phyloP scores from a whole-genome alignment of 2,329 filamentous ascomycete species.

The Hypoxylon sp. region DNA sequence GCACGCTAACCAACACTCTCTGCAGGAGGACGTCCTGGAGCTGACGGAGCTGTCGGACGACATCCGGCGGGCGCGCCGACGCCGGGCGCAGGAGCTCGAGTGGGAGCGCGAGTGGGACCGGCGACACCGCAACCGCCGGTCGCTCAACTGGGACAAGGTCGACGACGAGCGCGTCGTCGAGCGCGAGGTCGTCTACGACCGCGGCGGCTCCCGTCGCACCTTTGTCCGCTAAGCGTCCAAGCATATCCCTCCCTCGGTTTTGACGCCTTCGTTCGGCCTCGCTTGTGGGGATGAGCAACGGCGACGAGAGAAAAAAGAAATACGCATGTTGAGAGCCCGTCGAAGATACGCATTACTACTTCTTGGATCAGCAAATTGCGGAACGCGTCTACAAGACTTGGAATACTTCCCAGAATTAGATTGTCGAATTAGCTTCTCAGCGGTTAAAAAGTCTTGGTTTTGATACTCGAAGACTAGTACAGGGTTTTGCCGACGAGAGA shows the following conservation, averaged over 20 bases:
- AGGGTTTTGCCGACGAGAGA: not conserved
- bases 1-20: conserved; percentile 46
- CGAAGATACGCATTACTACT: too few relatives aligned
- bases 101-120: conserved; percentile 66
- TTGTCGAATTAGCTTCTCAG: too few relatives aligned
- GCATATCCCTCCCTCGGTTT: not conserved
- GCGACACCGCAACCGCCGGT: conserved; percentile 48
- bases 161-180: conserved; percentile 73
- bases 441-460: not conserved
- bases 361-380: not conserved
- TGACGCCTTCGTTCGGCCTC: not conserved
- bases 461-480: not conserved
- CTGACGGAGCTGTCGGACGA: conserved; percentile 84
- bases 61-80: conserved; percentile 71
- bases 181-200: conserved; percentile 72
- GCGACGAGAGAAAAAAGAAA: not conserved
- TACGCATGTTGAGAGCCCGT: not conserved
- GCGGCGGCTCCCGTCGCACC: conserved; percentile 39
- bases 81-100: conserved; percentile 61
- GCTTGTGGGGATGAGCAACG: not conserved
- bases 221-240: conserved; percentile 39
- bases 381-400: too few relatives aligned
- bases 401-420: too few relatives aligned
- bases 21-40: conserved; percentile 85
- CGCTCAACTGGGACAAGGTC: conserved; percentile 48